A percentile compares a stretch with the other conserved stretches of the same genome.
Conservation (phyloP, 2,329 filamentous ascomycete genomes). For the Beauveria medogensis region DNA sequence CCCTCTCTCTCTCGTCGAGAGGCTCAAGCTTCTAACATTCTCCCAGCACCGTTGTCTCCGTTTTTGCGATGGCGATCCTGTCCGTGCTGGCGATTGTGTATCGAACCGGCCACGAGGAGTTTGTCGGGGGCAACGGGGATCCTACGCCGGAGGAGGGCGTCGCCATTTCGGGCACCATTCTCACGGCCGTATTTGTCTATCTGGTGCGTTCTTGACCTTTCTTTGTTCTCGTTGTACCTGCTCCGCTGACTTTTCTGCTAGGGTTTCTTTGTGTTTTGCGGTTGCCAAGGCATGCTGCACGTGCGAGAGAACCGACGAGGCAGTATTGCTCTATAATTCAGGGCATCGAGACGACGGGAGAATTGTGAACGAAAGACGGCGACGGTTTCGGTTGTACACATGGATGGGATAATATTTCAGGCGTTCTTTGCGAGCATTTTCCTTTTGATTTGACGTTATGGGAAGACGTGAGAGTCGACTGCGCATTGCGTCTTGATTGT, state of each 20-base stretch:
- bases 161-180: conserved; percentile 77
- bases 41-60: conserved; percentile 61
- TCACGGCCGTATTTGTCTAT: conserved; percentile 82
- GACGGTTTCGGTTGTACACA: not conserved
- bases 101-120: conserved; percentile 69
- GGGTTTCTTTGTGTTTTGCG: conserved; percentile 89
- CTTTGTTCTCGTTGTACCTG: not conserved
- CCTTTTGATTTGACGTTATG: not conserved
- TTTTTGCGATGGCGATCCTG: conserved; percentile 59
- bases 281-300: conserved; percentile 80
- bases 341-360: conserved; percentile 21
- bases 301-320: conserved; percentile 74
- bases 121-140: conserved; percentile 67
- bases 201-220: conserved; percentile 53
- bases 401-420: not conserved
- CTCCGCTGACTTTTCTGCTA: conserved; percentile 26
- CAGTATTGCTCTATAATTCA: conserved; percentile 62
- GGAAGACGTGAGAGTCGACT: not conserved
- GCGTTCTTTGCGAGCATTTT: conserved; percentile 9
- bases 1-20: too few species aligned
- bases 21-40: not conserved
- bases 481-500: not conserved
- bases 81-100: conserved; percentile 63
- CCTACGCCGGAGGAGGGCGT: conserved; percentile 62
- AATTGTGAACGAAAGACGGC: not conserved